Conservation (phyloP, 192 early-diverging fungal genomes). For the Chytriomyces sp. region DNA sequence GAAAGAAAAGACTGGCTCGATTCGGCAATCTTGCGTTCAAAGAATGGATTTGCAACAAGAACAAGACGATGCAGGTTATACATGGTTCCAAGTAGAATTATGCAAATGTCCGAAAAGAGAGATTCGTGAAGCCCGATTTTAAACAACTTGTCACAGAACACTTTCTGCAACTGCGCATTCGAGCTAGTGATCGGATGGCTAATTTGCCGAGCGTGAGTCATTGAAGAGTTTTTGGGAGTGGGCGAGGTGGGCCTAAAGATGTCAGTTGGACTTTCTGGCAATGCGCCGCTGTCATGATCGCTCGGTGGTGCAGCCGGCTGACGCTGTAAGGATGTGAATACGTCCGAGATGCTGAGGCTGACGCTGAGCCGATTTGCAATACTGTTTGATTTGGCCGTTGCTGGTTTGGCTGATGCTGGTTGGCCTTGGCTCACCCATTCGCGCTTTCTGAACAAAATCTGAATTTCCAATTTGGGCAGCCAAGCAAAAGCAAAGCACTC, state of each 20-base stretch:
- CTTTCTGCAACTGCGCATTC: conserved; percentile 2
- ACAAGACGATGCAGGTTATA: conserved; percentile 29
- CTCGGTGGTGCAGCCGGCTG: no score
- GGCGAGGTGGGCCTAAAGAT: background rate
- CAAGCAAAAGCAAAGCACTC: background rate
- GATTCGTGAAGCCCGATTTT: conserved; percentile 23
- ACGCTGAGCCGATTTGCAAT: background rate
- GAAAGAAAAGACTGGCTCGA: background rate
- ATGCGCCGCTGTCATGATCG: background rate
- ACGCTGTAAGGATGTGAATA: background rate
- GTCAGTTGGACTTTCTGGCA: background rate
- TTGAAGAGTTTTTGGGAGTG: background rate
- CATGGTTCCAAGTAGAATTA: conserved; percentile 16
- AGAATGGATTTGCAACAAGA: conserved; percentile 3
- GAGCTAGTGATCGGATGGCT: background rate
- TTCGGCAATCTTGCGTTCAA: background rate
- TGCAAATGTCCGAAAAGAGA: conserved; percentile 24
- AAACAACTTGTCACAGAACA: conserved; percentile 12
- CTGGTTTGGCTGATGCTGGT: no score
- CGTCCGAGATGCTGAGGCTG: background rate
- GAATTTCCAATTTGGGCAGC: background rate
- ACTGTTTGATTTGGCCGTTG: background rate
- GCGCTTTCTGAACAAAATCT: background rate
- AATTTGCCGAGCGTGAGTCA: background rate
- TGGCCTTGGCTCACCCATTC: no score